phyloP scores from a whole-genome alignment of 768 basidiomycete species.

The Leccinum imitatum region DNA sequence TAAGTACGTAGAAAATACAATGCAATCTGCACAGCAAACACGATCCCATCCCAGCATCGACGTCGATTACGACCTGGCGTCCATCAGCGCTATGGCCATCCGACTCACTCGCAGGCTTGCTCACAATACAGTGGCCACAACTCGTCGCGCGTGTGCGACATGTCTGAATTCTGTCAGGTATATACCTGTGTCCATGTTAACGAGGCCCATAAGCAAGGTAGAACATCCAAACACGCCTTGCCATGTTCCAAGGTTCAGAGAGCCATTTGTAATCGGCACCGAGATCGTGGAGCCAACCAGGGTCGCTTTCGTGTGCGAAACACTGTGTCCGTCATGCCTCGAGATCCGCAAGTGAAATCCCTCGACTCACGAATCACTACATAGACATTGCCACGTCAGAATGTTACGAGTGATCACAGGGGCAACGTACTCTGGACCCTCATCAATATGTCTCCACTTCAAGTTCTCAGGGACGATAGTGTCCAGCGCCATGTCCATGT shows the following conservation, averaged over 20 bases:
- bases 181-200: conserved; percentile 50
- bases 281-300: conserved; percentile 81
- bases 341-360: not conserved
- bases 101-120: conserved; percentile 17
- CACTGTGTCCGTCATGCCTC: conserved; percentile 41
- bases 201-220: not conserved
- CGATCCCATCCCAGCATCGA: not conserved
- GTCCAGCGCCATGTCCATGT: conserved; percentile 96
- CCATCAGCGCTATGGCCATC: conserved; percentile 1
- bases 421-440: conserved; percentile 77
- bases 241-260: conserved; percentile 87
- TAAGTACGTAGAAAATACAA: not conserved
- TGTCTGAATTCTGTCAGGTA: conserved; percentile 87
- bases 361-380: conserved; percentile 69
- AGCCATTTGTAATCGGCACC: conserved; percentile 78
- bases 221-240: conserved; percentile 55
- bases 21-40: not conserved
- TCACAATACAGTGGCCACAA: conserved; percentile 84
- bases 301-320: conserved; percentile 88
- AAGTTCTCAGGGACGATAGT: conserved; percentile 81
- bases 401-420: not conserved
- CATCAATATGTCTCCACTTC: conserved; percentile 84
- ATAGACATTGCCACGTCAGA: conserved; percentile 12
- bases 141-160: conserved; percentile 56
- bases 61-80: conserved; percentile 10